These are phyloP conservation scores for Hymenoscyphus occultus DNA, from an alignment of 2,329 filamentous ascomycete genomes.

Conservation along the genomic window DNA sequence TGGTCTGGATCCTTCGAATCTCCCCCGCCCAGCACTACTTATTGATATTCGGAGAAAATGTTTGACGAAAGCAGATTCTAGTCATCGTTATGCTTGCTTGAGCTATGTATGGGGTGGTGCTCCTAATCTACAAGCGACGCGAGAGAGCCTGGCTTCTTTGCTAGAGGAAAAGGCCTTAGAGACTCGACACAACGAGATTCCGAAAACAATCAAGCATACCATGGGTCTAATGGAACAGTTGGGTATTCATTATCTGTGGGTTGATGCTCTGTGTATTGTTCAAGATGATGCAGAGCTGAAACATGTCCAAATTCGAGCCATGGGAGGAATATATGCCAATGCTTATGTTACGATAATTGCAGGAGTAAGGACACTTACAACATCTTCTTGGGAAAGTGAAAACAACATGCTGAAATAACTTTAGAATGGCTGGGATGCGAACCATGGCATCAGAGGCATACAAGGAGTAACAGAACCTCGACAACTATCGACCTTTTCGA, in stretches of 20 bases:
- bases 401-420: too few species aligned
- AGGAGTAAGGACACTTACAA: background rate
- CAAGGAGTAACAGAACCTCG: constrained; percentile 3
- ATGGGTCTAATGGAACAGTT: constrained; percentile 26
- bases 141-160: constrained; percentile 9
- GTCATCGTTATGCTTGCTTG: constrained; percentile 16
- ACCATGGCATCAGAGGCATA: constrained; percentile 18
- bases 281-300: constrained; percentile 3
- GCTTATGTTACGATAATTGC: constrained; percentile 25
- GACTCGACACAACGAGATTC: constrained; percentile 7
- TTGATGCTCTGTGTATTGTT: constrained; percentile 22
- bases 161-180: constrained; percentile 8
- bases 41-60: constrained; percentile 3
- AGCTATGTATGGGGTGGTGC: constrained; percentile 23
- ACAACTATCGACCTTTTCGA: background rate
- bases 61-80: background rate
- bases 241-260: constrained; percentile 24
- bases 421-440: constrained; percentile 24
- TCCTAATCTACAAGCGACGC: constrained; percentile 7
- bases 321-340: constrained; percentile 26
- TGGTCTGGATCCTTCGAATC: background rate
- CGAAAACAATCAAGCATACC: constrained; percentile 24
- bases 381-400: too few species aligned
- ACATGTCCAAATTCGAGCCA: constrained; percentile 8
- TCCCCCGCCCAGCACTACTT: background rate